A percentile compares a stretch with the other conserved stretches of the same genome.
Conservation (phyloP, 2,329 filamentous ascomycete species). For the Ophiostoma tasmaniense region DNA sequence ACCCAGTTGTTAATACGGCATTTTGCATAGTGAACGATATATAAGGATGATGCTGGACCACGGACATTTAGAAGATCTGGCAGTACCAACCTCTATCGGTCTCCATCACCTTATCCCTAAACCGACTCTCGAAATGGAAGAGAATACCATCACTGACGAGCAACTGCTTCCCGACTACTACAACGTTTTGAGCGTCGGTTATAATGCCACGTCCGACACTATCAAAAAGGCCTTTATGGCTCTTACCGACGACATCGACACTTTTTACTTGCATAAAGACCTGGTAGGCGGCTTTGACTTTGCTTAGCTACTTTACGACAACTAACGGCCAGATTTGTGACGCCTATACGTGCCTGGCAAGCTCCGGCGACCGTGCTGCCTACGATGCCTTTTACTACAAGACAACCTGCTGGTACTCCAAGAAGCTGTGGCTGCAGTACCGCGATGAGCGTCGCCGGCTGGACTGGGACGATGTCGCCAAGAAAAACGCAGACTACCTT, state of each 20-base stretch:
- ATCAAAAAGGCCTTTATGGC: background rate
- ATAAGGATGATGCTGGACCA: background rate
- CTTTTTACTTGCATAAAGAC: background rate
- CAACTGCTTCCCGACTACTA: conserved; percentile 12
- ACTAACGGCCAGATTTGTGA: conserved; percentile 4
- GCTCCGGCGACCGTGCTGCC: conserved; percentile 8
- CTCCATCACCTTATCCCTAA: background rate
- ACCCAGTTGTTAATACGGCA: background rate
- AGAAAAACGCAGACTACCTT: background rate
- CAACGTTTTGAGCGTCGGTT: conserved; percentile 3
- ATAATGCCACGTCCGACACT: background rate
- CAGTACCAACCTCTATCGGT: background rate
- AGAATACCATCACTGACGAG: background rate
- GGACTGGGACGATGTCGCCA: background rate
- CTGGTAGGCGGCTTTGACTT: background rate
- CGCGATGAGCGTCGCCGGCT: conserved; percentile 10
- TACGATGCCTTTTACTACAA: conserved; percentile 14
- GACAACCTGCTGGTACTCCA: conserved; percentile 13
- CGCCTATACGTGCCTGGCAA: conserved; percentile 12
- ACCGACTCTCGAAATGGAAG: background rate
- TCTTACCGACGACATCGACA: background rate
- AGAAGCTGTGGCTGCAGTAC: conserved; percentile 6
- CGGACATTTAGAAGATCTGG: background rate
- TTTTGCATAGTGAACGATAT: background rate
- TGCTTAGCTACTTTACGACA: background rate